phyloP scores from a whole-genome alignment of 2,329 filamentous ascomycete species.

The Penicillium sp. region DNA sequence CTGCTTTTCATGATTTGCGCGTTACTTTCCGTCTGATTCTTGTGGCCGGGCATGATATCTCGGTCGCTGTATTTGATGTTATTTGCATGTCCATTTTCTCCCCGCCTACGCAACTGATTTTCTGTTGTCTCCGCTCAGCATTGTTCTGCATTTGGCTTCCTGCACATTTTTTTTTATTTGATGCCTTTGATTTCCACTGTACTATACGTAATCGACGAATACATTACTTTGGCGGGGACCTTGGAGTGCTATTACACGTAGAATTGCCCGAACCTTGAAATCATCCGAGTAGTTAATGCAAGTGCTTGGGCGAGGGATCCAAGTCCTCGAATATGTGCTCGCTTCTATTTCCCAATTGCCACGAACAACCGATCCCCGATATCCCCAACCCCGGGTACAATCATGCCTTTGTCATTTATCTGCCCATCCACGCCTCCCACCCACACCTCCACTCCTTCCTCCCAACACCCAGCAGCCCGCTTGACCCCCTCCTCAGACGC shows the following conservation, averaged over 20 bases:
- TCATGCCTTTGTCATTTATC: constrained; percentile 78
- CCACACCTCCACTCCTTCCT: constrained; percentile 63
- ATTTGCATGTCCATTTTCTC: constrained; percentile 30
- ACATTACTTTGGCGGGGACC: constrained; percentile 34
- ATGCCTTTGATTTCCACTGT: constrained; percentile 35
- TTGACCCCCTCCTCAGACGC: constrained; percentile 68
- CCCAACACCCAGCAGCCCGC: constrained; percentile 73
- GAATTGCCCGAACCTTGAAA: background rate
- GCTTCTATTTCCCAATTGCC: constrained; percentile 75
- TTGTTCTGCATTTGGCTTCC: constrained; percentile 23
- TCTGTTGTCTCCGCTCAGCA: constrained; percentile 21
- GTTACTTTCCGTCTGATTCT: constrained; percentile 26
- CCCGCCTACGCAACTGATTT: constrained; percentile 22
- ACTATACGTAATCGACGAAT: constrained; percentile 41
- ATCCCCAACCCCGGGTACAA: constrained; percentile 84
- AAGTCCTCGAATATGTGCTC: background rate
- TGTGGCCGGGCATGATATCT: constrained; percentile 5
- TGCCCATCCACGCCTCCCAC: constrained; percentile 72
- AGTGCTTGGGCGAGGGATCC: too few species aligned
- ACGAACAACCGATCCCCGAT: constrained; percentile 86
- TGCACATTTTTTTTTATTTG: constrained; percentile 30
- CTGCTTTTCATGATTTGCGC: constrained; percentile 13
- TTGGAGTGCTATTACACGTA: background rate
- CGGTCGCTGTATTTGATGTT: constrained; percentile 25
- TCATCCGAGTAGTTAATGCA: background rate